A percentile compares a stretch with the other conserved stretches of the same genome.
These are phyloP conservation scores for Cucurbita argyrosperma DNA, from an alignment of 306 rosid species.

Conservation along the genomic window DNA sequence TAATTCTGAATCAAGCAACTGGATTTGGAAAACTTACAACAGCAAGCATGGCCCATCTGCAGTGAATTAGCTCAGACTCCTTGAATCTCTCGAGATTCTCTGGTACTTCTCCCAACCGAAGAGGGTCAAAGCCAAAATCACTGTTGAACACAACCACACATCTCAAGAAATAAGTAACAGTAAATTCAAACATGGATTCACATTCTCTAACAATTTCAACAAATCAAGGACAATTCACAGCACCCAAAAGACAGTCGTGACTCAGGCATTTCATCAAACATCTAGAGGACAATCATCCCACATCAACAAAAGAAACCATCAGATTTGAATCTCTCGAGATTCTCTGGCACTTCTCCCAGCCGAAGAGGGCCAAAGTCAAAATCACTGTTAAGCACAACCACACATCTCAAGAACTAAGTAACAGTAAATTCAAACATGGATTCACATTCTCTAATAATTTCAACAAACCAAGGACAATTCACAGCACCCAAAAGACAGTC, in stretches of 20 bases:
- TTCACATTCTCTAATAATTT: neutral
- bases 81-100: constrained; percentile 95
- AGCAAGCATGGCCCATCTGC: constrained; percentile 99
- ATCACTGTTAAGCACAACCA: constrained; percentile 40
- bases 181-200: neutral
- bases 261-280: neutral
- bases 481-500: neutral
- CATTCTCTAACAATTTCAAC: neutral
- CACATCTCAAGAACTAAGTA: neutral
- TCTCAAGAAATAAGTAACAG: neutral
- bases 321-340: constrained; percentile 92
- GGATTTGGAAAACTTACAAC: constrained; percentile 46
- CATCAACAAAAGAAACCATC: no score
- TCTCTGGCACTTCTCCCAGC: constrained; percentile 89
- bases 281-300: neutral
- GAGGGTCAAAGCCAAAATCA: constrained; percentile 83
- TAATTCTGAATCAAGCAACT: neutral
- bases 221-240: constrained; percentile 6
- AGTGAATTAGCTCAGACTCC: constrained; percentile 94
- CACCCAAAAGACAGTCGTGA: neutral
- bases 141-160: constrained; percentile 26
- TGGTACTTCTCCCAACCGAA: constrained; percentile 81
- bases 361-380: constrained; percentile 81
- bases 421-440: neutral
- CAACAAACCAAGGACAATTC: constrained; percentile 7